Conservation (phyloP, 208 protist species). For the Trypanosoma melophagium region DNA sequence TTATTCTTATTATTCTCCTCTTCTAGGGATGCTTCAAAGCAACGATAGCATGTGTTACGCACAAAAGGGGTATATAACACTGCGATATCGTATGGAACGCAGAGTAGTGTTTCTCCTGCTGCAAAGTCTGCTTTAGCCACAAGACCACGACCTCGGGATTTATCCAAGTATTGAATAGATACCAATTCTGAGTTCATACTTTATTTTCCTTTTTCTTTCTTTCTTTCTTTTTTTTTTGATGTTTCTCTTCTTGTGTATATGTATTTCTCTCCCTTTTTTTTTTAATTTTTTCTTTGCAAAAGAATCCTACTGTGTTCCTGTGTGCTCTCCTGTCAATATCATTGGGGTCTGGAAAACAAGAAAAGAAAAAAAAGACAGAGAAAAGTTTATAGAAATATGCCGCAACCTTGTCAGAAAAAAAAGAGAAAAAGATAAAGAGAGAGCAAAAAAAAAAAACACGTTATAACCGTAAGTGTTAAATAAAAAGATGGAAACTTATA, state of each 20-base stretch:
- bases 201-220: slow-evolving; percentile 6
- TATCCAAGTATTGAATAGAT: slow-evolving; percentile 27
- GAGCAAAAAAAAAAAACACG: no score
- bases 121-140: slow-evolving; percentile 41
- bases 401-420: no score
- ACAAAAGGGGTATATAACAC: slow-evolving; percentile 75
- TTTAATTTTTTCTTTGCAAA: not conserved
- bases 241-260: not conserved
- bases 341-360: no score
- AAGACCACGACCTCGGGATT: slow-evolving; percentile 56
- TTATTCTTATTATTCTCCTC: not conserved
- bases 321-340: no score
- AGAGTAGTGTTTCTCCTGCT: slow-evolving; percentile 38
- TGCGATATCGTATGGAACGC: slow-evolving; percentile 50
- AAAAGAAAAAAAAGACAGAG: no score
- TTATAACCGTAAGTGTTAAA: no score
- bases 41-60: slow-evolving; percentile 49
- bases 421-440: no score
- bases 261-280: not conserved
- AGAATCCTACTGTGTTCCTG: no score
- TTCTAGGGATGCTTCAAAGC: slow-evolving; percentile 34
- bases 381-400: no score
- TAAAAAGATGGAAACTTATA: no score
- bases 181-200: slow-evolving; percentile 4
- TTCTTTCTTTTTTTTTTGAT: not conserved